These are phyloP conservation scores for Ophiostoma triangulosporum DNA, from an alignment of 2,329 filamentous ascomycete genomes.

Conservation along the genomic window DNA sequence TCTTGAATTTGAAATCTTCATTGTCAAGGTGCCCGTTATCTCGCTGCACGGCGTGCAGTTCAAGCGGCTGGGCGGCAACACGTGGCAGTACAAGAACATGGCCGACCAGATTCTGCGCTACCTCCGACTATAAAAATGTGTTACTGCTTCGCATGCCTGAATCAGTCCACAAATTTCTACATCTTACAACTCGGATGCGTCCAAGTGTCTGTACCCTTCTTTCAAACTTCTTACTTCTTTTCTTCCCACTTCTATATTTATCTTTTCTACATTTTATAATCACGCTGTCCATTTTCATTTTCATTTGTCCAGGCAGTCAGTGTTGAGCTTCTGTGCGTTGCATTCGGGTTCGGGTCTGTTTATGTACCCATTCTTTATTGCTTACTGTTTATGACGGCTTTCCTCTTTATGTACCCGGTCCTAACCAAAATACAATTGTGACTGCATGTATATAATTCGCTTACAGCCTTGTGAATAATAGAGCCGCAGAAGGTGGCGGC, in stretches of 20 bases:
- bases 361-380: too few species aligned
- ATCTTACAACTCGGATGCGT: background rate
- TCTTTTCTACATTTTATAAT: background rate
- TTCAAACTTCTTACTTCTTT: background rate
- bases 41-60: slow-evolving; percentile 94
- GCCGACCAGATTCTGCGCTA: slow-evolving; percentile 87
- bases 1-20: slow-evolving; percentile 86
- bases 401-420: too few species aligned
- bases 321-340: background rate
- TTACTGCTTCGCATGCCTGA: background rate
- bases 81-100: slow-evolving; percentile 98
- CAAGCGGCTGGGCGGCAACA: slow-evolving; percentile 89
- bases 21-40: slow-evolving; percentile 91
- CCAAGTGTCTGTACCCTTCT: background rate
- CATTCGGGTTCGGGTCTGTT: too few species aligned
- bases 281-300: background rate
- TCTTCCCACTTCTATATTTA: background rate
- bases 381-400: too few species aligned
- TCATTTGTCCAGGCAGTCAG: background rate
- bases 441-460: too few species aligned
- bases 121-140: slow-evolving; percentile 57
- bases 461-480: too few species aligned
- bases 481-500: background rate
- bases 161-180: background rate
- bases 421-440: too few species aligned